Base-by-base conservation (phyloP, 805 yeast genomes). In the Candida taoyuanica region DNA sequence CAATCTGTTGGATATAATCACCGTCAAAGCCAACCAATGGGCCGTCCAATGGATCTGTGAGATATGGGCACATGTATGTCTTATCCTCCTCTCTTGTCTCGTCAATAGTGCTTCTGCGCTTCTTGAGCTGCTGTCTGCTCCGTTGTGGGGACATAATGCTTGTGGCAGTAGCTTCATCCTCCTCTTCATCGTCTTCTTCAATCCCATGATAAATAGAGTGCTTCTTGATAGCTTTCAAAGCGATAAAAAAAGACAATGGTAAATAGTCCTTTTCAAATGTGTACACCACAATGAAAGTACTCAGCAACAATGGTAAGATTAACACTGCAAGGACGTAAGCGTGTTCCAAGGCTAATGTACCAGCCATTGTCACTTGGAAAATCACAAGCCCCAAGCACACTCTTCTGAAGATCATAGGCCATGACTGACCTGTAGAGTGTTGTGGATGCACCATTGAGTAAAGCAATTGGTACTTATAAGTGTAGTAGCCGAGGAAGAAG, bases 391-490 rank as follows among this genome's bases (percentile, higher is more conserved):
- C 98, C 34, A 88, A 53, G 39, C 85, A 77, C 0, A 89, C 78
- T 48, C 98, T 71, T 53, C 96, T 71, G 52, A 85, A 82, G 7
- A 91, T 80, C 47, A 89, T 68, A 1, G 96, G 95, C 98, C 97
- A 91, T 3, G 89, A 89, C 56, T 84, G 85, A 1, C 98, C 98
- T 0, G 96, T 93, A 0, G 97, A 88, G 63, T 91, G 98, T 31
- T 93, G 96, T 4, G 95, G 89, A 60, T 91, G 98, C 27, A 87
- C 89, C 71, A 93, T 85, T 0, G 96, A 82, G 57, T 85, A 91
- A 41, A 93, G 65, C 39, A 91, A 68, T 60, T 88, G 96, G 61
- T 89, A 91, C 60, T 91, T 91, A 71, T 80, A 87, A 4, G 91
- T 95, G 56, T 79, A 82, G 60, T 78, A 91, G 0, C 98, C 97